These are phyloP conservation scores for Trichoderma afroharzianum DNA, from an alignment of 2,329 filamentous ascomycete genomes.

Conservation along the genomic window DNA sequence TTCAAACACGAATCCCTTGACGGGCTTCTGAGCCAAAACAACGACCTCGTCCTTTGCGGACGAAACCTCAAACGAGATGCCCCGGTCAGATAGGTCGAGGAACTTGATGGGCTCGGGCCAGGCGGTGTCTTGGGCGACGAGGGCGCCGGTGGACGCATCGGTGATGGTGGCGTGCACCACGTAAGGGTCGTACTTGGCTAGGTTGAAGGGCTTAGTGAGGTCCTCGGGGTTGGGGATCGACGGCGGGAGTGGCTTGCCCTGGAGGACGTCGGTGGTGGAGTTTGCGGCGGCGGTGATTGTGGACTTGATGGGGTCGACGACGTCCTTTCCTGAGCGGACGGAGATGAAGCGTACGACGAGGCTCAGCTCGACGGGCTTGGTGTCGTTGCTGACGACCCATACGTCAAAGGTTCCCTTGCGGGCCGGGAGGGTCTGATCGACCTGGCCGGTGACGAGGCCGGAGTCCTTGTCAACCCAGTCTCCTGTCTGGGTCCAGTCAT, in stretches of 20 bases:
- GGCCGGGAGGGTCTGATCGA: constrained; percentile 37
- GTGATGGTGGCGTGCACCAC: constrained; percentile 45
- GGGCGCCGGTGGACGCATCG: constrained; percentile 27
- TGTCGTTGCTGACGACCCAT: constrained; percentile 40
- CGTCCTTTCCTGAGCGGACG: constrained; percentile 36
- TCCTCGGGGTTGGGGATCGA: constrained; percentile 13
- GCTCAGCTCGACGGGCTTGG: constrained; percentile 24
- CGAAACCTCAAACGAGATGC: constrained; percentile 31
- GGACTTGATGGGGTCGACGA: constrained; percentile 26
- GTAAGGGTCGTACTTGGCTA: constrained; percentile 40
- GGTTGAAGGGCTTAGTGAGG: constrained; percentile 26
- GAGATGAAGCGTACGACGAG: constrained; percentile 40
- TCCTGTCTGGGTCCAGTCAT: constrained; percentile 38
- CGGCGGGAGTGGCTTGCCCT: constrained; percentile 14
- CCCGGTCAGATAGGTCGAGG: constrained; percentile 45
- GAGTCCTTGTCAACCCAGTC: constrained; percentile 18
- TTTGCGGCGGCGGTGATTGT: constrained; percentile 33
- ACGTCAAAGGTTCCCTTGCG: constrained; percentile 37
- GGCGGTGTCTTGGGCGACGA: constrained; percentile 47
- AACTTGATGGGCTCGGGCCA: constrained; percentile 65
- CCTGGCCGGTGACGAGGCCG: constrained; percentile 20
- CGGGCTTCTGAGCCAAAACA: constrained; percentile 42
- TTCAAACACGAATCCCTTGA: constrained; percentile 55
- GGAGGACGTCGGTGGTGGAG: constrained; percentile 36
- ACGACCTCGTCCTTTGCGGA: constrained; percentile 23